Conservation (phyloP, 1,284 basidiomycete species). For the Hemileia vastatrix region DNA sequence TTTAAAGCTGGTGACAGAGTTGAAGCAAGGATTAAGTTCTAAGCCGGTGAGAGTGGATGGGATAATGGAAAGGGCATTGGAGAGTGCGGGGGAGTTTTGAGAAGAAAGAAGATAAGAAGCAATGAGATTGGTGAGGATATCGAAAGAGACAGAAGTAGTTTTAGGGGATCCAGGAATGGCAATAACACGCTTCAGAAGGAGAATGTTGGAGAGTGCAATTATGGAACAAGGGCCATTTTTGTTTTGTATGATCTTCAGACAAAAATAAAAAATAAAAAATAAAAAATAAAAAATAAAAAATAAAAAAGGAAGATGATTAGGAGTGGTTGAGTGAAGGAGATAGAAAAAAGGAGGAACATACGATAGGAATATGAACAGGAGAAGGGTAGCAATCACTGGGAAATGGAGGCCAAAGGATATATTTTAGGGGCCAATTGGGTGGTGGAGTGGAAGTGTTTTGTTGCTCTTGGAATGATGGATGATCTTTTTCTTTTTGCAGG, state of each 20-base stretch:
- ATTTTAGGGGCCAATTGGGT: slow-evolving; percentile 16
- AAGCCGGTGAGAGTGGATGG: slow-evolving; percentile 68
- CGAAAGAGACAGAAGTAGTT: slow-evolving; percentile 65
- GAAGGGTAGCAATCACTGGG: slow-evolving; percentile 2
- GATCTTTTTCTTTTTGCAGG: too few relatives aligned
- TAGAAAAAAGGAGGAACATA: neutral
- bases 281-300: neutral
- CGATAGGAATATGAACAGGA: slow-evolving; percentile 2
- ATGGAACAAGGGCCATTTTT: slow-evolving; percentile 66
- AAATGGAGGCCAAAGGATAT: slow-evolving; percentile 17
- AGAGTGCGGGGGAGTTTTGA: slow-evolving; percentile 54
- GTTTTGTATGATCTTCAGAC: slow-evolving; percentile 45
- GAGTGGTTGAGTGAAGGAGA: neutral
- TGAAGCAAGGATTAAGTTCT: slow-evolving; percentile 74
- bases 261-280: slow-evolving; percentile 1
- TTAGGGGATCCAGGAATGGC: slow-evolving; percentile 54
- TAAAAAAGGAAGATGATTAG: neutral
- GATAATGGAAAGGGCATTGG: slow-evolving; percentile 67
- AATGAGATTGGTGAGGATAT: slow-evolving; percentile 67
- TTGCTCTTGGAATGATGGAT: too few relatives aligned
- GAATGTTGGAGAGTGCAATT: slow-evolving; percentile 77
- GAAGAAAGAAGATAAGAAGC: slow-evolving; percentile 66
- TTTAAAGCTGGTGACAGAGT: slow-evolving; percentile 57
- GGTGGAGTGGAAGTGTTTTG: too few relatives aligned
- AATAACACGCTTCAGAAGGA: slow-evolving; percentile 67